These are phyloP conservation scores for Sugiyamaella japonica DNA, from an alignment of 1,139 yeast genomes.

Conservation along the genomic window DNA sequence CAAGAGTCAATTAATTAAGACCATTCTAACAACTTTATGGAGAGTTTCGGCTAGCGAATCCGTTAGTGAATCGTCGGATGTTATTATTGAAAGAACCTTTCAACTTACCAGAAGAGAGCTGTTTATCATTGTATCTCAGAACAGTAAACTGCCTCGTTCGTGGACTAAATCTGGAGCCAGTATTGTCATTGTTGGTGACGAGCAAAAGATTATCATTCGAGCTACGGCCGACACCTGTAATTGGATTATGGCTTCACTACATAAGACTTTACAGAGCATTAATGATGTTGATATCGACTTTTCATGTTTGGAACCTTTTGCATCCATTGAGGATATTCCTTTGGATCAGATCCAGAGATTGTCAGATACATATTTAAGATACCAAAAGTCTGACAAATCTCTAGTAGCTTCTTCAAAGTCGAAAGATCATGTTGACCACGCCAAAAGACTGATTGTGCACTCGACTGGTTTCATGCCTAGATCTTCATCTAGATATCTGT, in stretches of 20 bases:
- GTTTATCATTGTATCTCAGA: constrained; percentile 51
- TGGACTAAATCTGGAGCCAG: constrained; percentile 59
- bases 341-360: constrained; percentile 35
- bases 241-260: constrained; percentile 41
- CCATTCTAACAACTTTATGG: constrained; percentile 48
- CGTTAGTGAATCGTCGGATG: constrained; percentile 44
- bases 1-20: constrained; percentile 25
- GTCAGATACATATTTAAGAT: constrained; percentile 36
- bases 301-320: constrained; percentile 24
- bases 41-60: constrained; percentile 38
- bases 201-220: constrained; percentile 41
- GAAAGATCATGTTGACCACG: constrained; percentile 27
- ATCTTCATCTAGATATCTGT: constrained; percentile 25
- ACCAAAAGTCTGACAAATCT: constrained; percentile 23
- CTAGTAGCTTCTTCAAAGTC: constrained; percentile 32
- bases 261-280: constrained; percentile 31
- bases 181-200: constrained; percentile 46
- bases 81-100: constrained; percentile 44
- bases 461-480: constrained; percentile 29
- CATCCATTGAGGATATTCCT: constrained; percentile 27
- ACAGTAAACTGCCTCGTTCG: constrained; percentile 50
- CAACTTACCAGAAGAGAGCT: constrained; percentile 48
- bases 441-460: constrained; percentile 32
- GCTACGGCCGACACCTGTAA: constrained; percentile 41
- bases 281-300: constrained; percentile 30